Evolutionary conservation across 345 rosid genomes (phyloP).

Genomic region (Nasturtium officinale): DNA sequence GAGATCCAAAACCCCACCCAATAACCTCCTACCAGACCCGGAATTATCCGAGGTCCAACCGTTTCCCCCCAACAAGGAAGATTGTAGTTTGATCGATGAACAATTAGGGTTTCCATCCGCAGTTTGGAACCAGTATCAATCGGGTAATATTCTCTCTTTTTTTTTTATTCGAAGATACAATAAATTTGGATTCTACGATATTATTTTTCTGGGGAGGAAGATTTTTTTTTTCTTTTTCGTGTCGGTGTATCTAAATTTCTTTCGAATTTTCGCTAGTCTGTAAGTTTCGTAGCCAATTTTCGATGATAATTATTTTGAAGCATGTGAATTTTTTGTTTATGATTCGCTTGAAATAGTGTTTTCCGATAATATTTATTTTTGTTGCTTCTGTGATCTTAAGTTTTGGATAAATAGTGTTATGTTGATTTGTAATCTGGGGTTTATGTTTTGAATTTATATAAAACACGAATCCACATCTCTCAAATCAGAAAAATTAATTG

Average conservation of each 20-base stretch:
- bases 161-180: not conserved
- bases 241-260: not conserved
- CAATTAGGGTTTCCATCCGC: constrained; percentile 38
- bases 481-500: not conserved
- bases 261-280: not conserved
- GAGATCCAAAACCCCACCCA: constrained; percentile 22
- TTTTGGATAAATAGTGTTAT: not conserved
- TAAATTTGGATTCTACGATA: not conserved
- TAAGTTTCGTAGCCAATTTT: not conserved
- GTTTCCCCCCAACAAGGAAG: constrained; percentile 2
- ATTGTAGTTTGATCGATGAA: constrained; percentile 22
- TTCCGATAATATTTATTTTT: no score
- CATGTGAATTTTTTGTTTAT: not conserved
- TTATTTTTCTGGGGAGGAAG: not conserved
- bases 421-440: constrained; percentile 15
- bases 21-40: constrained; percentile 35
- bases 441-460: not conserved
- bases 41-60: constrained; percentile 36
- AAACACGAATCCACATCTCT: not conserved
- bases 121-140: constrained; percentile 16
- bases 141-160: constrained; percentile 25
- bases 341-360: not conserved
- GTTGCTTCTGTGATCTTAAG: constrained; percentile 7
- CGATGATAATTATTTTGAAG: not conserved
- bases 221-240: not conserved